Base-by-base conservation (phyloP, 352 stramenopile species). In the Plasmopara muralis region DNA sequence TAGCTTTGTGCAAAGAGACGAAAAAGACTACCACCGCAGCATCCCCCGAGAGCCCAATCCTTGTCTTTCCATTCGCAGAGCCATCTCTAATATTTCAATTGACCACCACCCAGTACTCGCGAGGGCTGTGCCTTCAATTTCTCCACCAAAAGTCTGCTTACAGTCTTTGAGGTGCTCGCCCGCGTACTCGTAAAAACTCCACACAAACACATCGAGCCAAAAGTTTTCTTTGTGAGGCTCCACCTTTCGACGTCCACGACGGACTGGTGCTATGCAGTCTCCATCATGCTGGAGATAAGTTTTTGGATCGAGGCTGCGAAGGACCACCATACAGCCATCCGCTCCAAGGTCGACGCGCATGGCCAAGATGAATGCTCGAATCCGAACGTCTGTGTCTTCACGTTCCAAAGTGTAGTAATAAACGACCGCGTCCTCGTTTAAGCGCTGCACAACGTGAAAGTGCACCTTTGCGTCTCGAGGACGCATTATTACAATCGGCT, bases 351-450 rank as follows among this genome's bases (percentile, higher is more conserved):
- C 63, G 10, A 88, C 62, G 2, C 70, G 70, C 56, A 75, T 80
- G 16, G 66, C 72, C 41, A 88, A 62, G 53, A 88, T 75, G 49
- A 88, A 67, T 12, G 72, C 64, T 46, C 81, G 74, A 50, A 86
- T 53, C n/a, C 60, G 60, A 45, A 80, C 58, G 53, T 88, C 77
- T 5, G 50, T 64, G 18, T 67, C 60, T 8, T 71, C 59, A 18
- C 72, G 69, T 57, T 89, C 73, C 15, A 86, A 64, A 14, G 77
- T 86, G 58, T 86, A 79, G 62, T 85, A 85, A 52, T 81, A 85
- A 5, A 89, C 66, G 16, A 89, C 67, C 3, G 73, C 61, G 44
- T 86, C 64, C 13, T 77, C 69, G 46, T 70, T 66, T 14, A 89
- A 51, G 20, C 68, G 71, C 62, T 89, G 77, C 35, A 83, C 68